Percentiles rank a stretch among this genome's conserved stretches.
phyloP scores from a whole-genome alignment of 805 yeast species.

The Candida verbasci region DNA sequence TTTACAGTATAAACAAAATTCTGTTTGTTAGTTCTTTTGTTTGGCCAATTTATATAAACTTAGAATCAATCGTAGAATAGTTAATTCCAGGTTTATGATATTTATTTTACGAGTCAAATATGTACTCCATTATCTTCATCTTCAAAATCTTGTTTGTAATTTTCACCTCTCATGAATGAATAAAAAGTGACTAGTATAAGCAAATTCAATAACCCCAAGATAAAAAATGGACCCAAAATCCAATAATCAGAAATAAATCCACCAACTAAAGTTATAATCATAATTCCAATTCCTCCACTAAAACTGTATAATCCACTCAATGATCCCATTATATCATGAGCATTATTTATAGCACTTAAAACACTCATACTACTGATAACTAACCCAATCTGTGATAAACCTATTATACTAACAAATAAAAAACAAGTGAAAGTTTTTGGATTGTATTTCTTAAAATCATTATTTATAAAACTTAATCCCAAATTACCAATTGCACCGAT shows the following conservation, averaged over 20 bases:
- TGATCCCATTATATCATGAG: slow-evolving; percentile 48
- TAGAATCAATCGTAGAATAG: no score
- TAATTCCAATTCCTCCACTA: slow-evolving; percentile 64
- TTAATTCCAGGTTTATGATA: no score
- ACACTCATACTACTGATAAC: slow-evolving; percentile 63
- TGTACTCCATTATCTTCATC: not conserved
- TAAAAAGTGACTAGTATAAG: slow-evolving; percentile 17
- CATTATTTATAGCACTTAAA: slow-evolving; percentile 24
- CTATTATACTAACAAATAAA: slow-evolving; percentile 42
- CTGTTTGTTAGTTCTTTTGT: no score
- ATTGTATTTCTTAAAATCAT: slow-evolving; percentile 17
- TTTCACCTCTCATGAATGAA: no score
- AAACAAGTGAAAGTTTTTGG: slow-evolving; percentile 35
- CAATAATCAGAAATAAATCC: slow-evolving; percentile 56
- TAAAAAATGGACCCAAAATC: slow-evolving; percentile 55
- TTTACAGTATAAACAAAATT: no score
- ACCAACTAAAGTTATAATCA: slow-evolving; percentile 56
- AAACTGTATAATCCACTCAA: slow-evolving; percentile 68
- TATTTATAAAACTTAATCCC: slow-evolving; percentile 18
- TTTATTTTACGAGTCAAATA: no score
- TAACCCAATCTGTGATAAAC: slow-evolving; percentile 58
- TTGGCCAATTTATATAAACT: no score
- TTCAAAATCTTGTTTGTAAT: not conserved
- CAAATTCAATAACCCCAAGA: slow-evolving; percentile 41
- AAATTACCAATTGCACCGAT: slow-evolving; percentile 43